Conservation (phyloP, 2,329 filamentous ascomycete genomes). For the Tolypocladium pustulatum region DNA sequence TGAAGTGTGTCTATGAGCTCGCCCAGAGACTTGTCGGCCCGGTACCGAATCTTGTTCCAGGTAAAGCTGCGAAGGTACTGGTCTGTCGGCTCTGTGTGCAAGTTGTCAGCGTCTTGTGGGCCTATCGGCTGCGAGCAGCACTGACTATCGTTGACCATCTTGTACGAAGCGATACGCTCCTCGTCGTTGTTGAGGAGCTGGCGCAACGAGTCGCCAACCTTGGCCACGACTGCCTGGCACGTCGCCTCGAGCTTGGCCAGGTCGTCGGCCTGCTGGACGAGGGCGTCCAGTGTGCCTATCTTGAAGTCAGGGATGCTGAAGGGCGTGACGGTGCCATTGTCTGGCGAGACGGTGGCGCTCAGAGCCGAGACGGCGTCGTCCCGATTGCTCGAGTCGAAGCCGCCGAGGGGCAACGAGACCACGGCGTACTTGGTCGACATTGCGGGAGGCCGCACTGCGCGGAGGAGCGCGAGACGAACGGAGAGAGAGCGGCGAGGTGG, state of each 20-base stretch:
- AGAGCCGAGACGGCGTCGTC: constrained; percentile 75
- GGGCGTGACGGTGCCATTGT: constrained; percentile 64
- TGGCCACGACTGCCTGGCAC: constrained; percentile 74
- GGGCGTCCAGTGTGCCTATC: constrained; percentile 88
- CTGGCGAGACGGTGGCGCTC: constrained; percentile 57
- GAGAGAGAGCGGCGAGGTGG: neutral
- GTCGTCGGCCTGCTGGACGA: constrained; percentile 95
- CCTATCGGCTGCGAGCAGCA: constrained; percentile 1
- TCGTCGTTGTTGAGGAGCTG: constrained; percentile 77
- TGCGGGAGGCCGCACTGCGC: constrained; percentile 3
- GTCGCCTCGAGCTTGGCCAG: constrained; percentile 74
- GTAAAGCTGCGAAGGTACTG: constrained; percentile 81
- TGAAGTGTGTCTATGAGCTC: constrained; percentile 82
- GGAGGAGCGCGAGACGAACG: neutral
- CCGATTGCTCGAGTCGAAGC: constrained; percentile 68
- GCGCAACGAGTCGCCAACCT: constrained; percentile 78
- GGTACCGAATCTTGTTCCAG: constrained; percentile 98
- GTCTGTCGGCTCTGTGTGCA: constrained; percentile 72
- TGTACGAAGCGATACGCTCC: constrained; percentile 73
- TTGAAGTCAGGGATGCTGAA: constrained; percentile 93
- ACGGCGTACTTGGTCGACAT: constrained; percentile 66
- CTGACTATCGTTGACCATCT: constrained; percentile 89
- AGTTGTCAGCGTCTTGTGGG: constrained; percentile 13
- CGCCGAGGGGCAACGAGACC: constrained; percentile 80
- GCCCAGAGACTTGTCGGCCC: constrained; percentile 78